These are phyloP conservation scores for Achaetomiella virescens DNA, from an alignment of 495 filamentous ascomycete genomes.

Conservation along the genomic window DNA sequence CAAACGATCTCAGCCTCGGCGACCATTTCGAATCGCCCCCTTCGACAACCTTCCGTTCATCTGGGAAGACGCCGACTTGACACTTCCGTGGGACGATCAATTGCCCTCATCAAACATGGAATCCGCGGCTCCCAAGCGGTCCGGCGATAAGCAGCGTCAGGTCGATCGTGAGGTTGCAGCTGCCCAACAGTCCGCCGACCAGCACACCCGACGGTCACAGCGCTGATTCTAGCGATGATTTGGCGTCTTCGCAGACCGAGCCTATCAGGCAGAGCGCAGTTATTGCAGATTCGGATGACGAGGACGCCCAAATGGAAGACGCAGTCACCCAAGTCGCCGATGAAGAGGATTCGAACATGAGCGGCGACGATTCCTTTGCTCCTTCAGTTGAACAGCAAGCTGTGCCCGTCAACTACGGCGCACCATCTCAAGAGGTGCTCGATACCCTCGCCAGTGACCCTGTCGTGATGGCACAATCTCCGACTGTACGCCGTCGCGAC, in stretches of 20 bases:
- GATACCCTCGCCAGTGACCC: neutral
- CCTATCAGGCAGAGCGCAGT: too few species aligned
- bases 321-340: neutral
- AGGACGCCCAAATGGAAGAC: neutral
- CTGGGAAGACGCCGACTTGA: too few species aligned
- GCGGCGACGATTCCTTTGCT: neutral
- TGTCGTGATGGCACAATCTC: neutral
- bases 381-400: neutral
- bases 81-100: too few species aligned
- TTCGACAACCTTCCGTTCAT: too few species aligned
- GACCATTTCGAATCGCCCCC: too few species aligned
- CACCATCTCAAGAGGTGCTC: neutral
- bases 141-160: too few species aligned
- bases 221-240: neutral
- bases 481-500: neutral
- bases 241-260: neutral
- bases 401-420: neutral
- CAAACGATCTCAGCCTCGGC: too few species aligned
- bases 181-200: neutral
- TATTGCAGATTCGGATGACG: neutral
- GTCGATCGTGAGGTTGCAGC: neutral
- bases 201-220: neutral
- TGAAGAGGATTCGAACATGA: too few species aligned
- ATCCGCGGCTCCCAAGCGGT: too few species aligned
- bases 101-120: too few species aligned